These are phyloP conservation scores for Magnolia changhungtana DNA, from an alignment of 164 flowering plant genomes.

Conservation along the genomic window DNA sequence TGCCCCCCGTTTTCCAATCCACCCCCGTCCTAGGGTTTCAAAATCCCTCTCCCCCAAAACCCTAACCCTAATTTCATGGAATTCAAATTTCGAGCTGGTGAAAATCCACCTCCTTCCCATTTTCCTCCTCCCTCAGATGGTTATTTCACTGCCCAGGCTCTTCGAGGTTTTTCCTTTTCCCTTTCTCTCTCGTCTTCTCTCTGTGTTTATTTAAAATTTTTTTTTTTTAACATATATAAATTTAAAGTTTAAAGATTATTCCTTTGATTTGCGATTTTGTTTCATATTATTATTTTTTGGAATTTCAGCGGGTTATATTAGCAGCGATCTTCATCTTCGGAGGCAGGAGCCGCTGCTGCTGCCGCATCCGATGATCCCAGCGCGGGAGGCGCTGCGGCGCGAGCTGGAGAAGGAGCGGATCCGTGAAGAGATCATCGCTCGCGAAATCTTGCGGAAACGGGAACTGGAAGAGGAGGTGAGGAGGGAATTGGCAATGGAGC, in stretches of 20 bases:
- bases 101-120: background rate
- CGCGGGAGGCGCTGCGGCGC: conserved; percentile 17
- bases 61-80: conserved; percentile 8
- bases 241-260: background rate
- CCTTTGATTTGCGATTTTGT: background rate
- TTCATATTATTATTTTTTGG: background rate
- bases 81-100: conserved; percentile 8
- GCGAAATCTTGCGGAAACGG: conserved; percentile 21
- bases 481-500: conserved; percentile 31
- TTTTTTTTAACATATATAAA: background rate
- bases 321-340: conserved; percentile 1
- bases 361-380: background rate
- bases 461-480: conserved; percentile 36
- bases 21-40: background rate
- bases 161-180: conserved; percentile 1
- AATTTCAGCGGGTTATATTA: conserved; percentile 6
- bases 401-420: conserved; percentile 32
- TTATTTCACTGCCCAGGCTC: conserved; percentile 7
- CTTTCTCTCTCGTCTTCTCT: background rate
- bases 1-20: background rate
- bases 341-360: background rate
- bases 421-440: conserved; percentile 31
- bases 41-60: background rate
- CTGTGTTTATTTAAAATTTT: background rate
- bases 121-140: conserved; percentile 3